Evolutionary conservation across 129 eudicot genomes (phyloP), one percentile per base, ranked within the genome.

Genomic region (Pittosporum tobira): DNA sequence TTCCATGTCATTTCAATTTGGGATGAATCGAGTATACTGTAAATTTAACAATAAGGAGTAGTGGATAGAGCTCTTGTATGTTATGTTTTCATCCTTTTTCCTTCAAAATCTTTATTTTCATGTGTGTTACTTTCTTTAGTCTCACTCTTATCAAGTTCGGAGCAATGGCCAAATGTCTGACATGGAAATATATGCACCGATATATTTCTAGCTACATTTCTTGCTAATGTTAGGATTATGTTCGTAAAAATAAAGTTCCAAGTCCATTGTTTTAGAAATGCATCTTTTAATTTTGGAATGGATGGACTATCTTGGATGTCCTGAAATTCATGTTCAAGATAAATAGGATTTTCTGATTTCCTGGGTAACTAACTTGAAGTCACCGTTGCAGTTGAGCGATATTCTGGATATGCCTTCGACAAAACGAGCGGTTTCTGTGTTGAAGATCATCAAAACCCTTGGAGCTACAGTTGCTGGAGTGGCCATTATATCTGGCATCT

Each of bases 401-500:
- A 85, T 93, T 59, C 48, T 93, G 64, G 75, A 62, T 28, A 65
- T 79, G 46, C 94, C 94, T 52, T 52, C 87, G 3, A 58, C 59
- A 51, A 83, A 78, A 40, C 63, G 72, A 14, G 16, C 59, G 3
- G 21, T 75, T 18, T 62, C 94, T 0, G 78, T 71, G 3, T 45
- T 52, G 22, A 91, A 83, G 71, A 79, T 91, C 23, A 50, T 91
- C 16, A 62, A 76, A 30, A 63, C 85, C 0, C 47, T 81, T 62
- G 98, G 96, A 37, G 90, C 72, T 49, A 73, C 94, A 14, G 90
- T 79, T 60, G 90, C 90, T 2, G 98, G 95, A 60, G 83, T 71
- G 50, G 90, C 96, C 46, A 83, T 91, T 31, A 23, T 86, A 63
- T 66, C 95, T 7, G 94, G 98, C 62, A 75, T 91, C 55, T 91